phyloP scores from a whole-genome alignment of 2,329 filamentous ascomycete species.

The Zalaria sp. region DNA sequence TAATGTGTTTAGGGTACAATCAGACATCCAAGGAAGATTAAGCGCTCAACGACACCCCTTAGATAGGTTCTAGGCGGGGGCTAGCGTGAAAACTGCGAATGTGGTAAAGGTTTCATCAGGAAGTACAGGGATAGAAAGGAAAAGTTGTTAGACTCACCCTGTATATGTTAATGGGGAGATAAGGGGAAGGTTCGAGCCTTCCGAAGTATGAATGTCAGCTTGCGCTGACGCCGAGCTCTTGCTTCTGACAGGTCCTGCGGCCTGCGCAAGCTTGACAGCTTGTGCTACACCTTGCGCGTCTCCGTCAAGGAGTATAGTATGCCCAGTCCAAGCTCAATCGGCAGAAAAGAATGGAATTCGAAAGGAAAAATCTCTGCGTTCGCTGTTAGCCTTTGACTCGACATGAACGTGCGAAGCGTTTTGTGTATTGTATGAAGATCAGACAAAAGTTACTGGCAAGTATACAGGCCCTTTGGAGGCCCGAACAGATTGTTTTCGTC shows the following conservation, averaged over 20 bases:
- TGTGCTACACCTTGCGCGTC: not conserved
- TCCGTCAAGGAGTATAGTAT: not conserved
- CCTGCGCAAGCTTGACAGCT: no score
- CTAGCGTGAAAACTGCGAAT: constrained; percentile 80
- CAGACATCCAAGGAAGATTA: constrained; percentile 29
- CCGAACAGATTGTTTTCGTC: constrained; percentile 62
- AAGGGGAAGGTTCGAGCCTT: not conserved
- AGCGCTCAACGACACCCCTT: constrained; percentile 21
- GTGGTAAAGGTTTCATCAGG: constrained; percentile 61
- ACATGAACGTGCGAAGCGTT: not conserved
- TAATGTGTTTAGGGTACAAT: constrained; percentile 5
- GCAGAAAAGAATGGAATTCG: not conserved
- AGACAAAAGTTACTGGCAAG: constrained; percentile 84
- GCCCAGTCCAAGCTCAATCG: not conserved
- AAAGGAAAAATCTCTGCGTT: not conserved
- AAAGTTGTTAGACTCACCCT: not conserved
- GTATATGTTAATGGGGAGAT: not conserved
- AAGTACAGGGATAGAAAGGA: constrained; percentile 8
- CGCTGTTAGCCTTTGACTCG: constrained; percentile 1
- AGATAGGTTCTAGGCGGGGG: constrained; percentile 25
- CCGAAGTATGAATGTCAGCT: not conserved
- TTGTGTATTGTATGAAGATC: constrained; percentile 27
- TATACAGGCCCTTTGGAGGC: constrained; percentile 58
- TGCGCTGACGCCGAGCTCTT: no score
- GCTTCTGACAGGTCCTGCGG: no score